These are phyloP conservation scores for Fomitopsis palustris DNA, from an alignment of 1,284 basidiomycete species.

Conservation along the genomic window DNA sequence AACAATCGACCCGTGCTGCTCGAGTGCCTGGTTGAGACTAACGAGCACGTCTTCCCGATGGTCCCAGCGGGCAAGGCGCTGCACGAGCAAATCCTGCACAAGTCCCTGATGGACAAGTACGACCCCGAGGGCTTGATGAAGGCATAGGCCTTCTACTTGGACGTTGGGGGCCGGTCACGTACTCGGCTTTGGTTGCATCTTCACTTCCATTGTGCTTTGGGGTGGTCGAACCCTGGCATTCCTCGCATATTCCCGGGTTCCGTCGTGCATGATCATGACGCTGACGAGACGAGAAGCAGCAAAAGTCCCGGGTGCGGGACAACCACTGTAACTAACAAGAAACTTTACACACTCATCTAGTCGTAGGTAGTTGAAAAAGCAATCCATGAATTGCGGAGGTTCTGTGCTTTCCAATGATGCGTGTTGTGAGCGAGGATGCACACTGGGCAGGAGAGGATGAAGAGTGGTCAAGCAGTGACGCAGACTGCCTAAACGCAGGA, in stretches of 20 bases:
- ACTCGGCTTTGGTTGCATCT: not conserved
- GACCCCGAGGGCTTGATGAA: slow-evolving; percentile 14
- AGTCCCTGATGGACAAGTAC: slow-evolving; percentile 24
- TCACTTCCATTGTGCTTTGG: not conserved
- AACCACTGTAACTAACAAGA: slow-evolving; percentile 6
- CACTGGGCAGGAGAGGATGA: too few relatives aligned
- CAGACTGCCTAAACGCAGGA: too few relatives aligned
- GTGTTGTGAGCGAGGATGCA: too few relatives aligned
- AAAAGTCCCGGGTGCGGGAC: not conserved
- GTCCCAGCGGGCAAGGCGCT: slow-evolving; percentile 89
- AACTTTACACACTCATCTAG: not conserved
- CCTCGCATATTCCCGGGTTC: not conserved
- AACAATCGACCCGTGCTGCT: slow-evolving; percentile 83
- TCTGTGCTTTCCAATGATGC: not conserved
- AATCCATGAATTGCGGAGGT: not conserved
- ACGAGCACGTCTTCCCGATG: slow-evolving; percentile 96
- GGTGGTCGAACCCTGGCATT: not conserved
- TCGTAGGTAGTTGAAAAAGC: slow-evolving; percentile 1
- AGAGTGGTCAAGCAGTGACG: too few relatives aligned
- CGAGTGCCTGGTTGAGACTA: slow-evolving; percentile 85
- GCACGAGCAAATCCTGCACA: slow-evolving; percentile 80
- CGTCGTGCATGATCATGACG: not conserved
- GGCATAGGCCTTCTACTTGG: too few relatives aligned
- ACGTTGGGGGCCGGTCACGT: too few relatives aligned
- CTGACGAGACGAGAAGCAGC: slow-evolving; percentile 4